Evolutionary conservation across 2,329 filamentous ascomycete genomes (phyloP).

Genomic region (Penicillium sp.): DNA sequence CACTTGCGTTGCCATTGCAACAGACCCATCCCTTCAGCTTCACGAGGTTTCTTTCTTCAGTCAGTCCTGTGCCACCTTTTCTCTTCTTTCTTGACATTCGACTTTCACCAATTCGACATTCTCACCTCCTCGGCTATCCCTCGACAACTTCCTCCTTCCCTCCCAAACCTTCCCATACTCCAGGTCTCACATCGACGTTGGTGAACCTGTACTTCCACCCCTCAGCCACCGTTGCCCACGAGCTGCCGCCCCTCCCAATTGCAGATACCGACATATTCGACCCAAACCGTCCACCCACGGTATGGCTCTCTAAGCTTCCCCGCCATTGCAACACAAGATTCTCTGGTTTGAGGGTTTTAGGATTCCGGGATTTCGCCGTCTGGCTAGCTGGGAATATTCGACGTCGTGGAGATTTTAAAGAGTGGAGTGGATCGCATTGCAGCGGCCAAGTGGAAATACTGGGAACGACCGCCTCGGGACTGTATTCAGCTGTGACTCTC

Average conservation of each 20-base stretch:
- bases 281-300: conserved; percentile 15
- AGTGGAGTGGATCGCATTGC: not conserved
- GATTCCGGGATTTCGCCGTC: conserved; percentile 8
- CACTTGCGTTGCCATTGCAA: conserved; percentile 45
- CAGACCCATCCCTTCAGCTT: conserved; percentile 43
- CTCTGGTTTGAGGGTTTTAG: conserved; percentile 20
- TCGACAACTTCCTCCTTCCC: conserved; percentile 13
- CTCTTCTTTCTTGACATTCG: conserved; percentile 22
- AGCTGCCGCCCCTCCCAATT: conserved; percentile 24
- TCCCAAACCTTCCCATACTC: conserved; percentile 18
- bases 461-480: not conserved
- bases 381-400: not conserved
- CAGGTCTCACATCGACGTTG: not conserved
- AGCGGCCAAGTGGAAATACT: not conserved
- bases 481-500: not conserved
- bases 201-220: conserved; percentile 11
- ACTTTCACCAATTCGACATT: conserved; percentile 23
- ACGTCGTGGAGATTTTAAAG: not conserved
- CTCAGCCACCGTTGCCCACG: conserved; percentile 16
- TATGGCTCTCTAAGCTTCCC: conserved; percentile 30
- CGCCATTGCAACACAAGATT: conserved; percentile 18
- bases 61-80: conserved; percentile 24
- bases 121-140: conserved; percentile 12
- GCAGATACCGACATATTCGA: conserved; percentile 8
- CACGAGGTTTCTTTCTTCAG: conserved; percentile 34